Evolutionary conservation across 768 basidiomycete species (phyloP).

Genomic region (Kwoniella botswanensis): DNA sequence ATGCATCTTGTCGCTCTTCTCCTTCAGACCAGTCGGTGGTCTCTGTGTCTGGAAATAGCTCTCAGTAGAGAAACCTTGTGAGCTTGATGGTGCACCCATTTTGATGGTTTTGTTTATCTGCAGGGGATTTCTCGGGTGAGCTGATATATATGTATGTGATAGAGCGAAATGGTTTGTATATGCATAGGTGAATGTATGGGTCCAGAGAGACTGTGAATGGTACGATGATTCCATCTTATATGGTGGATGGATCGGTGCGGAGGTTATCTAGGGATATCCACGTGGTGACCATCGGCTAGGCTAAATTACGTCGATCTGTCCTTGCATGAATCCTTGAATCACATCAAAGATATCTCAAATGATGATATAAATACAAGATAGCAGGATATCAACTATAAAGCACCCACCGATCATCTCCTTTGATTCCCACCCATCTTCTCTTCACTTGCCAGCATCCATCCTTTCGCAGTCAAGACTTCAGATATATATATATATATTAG

Average conservation of each 20-base stretch:
- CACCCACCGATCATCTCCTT: neutral
- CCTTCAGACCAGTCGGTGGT: conserved; percentile 73
- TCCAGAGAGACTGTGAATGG: neutral
- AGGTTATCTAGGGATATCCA: neutral
- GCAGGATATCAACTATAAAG: neutral
- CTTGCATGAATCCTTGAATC: neutral
- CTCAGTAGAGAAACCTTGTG: conserved; percentile 74
- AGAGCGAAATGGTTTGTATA: neutral
- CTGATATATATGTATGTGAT: neutral
- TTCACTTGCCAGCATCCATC: neutral
- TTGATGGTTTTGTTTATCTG: neutral
- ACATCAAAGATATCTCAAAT: no score
- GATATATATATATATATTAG: neutral
- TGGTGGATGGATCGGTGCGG: neutral
- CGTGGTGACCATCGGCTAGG: neutral
- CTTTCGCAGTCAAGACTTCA: neutral
- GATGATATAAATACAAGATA: neutral
- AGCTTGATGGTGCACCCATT: conserved; percentile 4
- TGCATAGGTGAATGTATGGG: no score
- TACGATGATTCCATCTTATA: neutral
- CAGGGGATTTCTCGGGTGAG: neutral
- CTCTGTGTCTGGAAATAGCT: conserved; percentile 87
- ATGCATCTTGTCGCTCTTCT: conserved; percentile 69
- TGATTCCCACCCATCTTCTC: neutral
- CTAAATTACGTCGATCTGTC: neutral